A percentile compares a stretch with the other conserved stretches of the same genome.
phyloP scores from a whole-genome alignment of 768 basidiomycete species.

The Terana coerulea region DNA sequence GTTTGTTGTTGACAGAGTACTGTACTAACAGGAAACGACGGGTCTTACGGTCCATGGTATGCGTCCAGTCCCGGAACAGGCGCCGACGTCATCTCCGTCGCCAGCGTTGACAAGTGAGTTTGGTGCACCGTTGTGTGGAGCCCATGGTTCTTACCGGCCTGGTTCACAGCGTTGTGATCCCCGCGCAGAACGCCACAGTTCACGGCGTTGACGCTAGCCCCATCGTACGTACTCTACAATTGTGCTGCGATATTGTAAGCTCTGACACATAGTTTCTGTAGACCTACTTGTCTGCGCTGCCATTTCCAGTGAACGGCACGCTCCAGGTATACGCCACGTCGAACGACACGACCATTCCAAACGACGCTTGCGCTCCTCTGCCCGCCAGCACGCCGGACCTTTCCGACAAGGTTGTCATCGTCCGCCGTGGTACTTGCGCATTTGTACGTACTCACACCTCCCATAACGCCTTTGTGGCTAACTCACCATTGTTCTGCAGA shows the following conservation, averaged over 20 bases:
- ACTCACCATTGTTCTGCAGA: constrained; percentile 23
- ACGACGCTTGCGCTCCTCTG: constrained; percentile 57
- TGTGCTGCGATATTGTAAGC: neutral
- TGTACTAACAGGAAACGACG: constrained; percentile 28
- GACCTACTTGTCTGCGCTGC: constrained; percentile 47
- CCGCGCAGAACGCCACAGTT: constrained; percentile 51
- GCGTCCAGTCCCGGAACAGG: constrained; percentile 48
- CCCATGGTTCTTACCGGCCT: neutral
- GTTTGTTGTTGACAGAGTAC: constrained; percentile 25
- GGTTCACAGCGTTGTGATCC: constrained; percentile 37
- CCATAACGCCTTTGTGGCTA: neutral
- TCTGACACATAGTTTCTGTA: neutral
- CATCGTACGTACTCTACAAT: constrained; percentile 23
- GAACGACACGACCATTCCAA: constrained; percentile 43
- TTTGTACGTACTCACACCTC: constrained; percentile 33
- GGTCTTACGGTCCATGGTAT: constrained; percentile 58
- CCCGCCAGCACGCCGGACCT: constrained; percentile 52
- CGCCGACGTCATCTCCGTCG: constrained; percentile 50
- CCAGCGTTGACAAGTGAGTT: constrained; percentile 44
- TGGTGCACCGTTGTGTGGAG: neutral
- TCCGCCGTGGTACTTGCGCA: constrained; percentile 55
- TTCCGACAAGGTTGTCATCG: constrained; percentile 47
- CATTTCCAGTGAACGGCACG: constrained; percentile 42
- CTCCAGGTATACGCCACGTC: constrained; percentile 55
- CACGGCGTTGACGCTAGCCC: constrained; percentile 43